Percentiles rank a stretch among this genome's conserved stretches.
Evolutionary conservation across 352 stramenopile species (phyloP).

Genomic region (Phytophthora melonis): DNA sequence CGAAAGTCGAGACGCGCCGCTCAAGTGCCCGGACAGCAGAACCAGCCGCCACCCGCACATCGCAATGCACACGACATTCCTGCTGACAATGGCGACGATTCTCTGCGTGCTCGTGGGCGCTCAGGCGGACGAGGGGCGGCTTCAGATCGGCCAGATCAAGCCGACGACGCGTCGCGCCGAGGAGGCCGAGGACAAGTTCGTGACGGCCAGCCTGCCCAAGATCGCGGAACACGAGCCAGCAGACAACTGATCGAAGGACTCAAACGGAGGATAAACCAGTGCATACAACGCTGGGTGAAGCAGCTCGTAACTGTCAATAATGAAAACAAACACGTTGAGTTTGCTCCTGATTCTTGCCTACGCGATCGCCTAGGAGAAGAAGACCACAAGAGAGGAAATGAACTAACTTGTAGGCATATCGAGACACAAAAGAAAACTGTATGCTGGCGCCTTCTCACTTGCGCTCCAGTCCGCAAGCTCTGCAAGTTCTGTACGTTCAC

Average conservation of each 20-base stretch:
- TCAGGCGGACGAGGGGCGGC: conserved; percentile 20
- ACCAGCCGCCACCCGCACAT: not conserved
- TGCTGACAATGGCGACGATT: conserved; percentile 9
- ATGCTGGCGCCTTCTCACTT: too few relatives aligned
- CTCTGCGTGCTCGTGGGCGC: conserved; percentile 18
- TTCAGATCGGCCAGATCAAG: conserved; percentile 27
- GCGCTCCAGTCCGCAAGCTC: too few relatives aligned
- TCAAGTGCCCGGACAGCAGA: conserved; percentile 18
- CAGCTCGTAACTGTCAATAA: not conserved
- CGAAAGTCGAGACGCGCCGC: conserved; percentile 23
- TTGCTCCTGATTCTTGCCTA: too few relatives aligned
- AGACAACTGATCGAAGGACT: conserved; percentile 2
- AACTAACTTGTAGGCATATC: too few relatives aligned
- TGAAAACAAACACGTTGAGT: not conserved
- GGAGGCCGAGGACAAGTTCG: conserved; percentile 26
- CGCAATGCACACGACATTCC: conserved; percentile 25
- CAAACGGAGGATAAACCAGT: not conserved
- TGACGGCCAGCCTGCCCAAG: conserved; percentile 27
- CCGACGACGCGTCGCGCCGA: conserved; percentile 15
- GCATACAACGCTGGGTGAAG: too few relatives aligned
- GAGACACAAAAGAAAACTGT: too few relatives aligned
- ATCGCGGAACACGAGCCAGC: not conserved
- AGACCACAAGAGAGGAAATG: too few relatives aligned
- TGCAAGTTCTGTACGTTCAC: too few relatives aligned
- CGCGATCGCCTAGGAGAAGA: too few relatives aligned